phyloP scores from a whole-genome alignment of 2,329 filamentous ascomycete genomes.

The Penicillium sp. region DNA sequence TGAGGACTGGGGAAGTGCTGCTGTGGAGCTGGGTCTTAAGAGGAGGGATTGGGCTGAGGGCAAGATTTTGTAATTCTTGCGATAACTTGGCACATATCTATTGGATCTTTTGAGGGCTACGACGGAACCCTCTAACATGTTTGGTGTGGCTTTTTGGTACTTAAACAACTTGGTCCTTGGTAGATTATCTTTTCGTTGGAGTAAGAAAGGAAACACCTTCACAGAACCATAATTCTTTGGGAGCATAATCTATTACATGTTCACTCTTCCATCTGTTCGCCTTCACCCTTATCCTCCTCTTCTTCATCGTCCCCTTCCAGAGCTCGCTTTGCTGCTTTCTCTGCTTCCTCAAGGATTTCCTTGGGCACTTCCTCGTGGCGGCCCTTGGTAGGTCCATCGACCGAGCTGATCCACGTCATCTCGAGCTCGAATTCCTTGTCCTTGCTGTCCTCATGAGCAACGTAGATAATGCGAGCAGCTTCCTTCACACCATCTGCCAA shows the following conservation, averaged over 20 bases:
- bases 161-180: background rate
- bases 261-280: slow-evolving; percentile 85
- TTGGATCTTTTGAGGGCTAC: background rate
- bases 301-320: slow-evolving; percentile 76
- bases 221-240: slow-evolving; percentile 14
- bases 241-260: slow-evolving; percentile 19
- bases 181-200: background rate
- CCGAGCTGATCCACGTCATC: slow-evolving; percentile 92
- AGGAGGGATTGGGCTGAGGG: slow-evolving; percentile 73
- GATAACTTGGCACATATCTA: background rate
- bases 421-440: slow-evolving; percentile 99
- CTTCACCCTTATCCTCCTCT: slow-evolving; percentile 60
- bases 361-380: slow-evolving; percentile 88
- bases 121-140: background rate
- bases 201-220: background rate
- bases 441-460: slow-evolving; percentile 97
- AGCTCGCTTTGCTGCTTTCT: slow-evolving; percentile 81
- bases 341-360: slow-evolving; percentile 80
- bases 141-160: background rate
- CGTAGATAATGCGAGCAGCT: slow-evolving; percentile 91
- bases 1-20: slow-evolving; percentile 88
- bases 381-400: slow-evolving; percentile 81
- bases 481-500: slow-evolving; percentile 87
- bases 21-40: slow-evolving; percentile 89
- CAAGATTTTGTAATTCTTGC: slow-evolving; percentile 38